These are phyloP conservation scores for Ophiostoma sp. DNA, from an alignment of 2,329 filamentous ascomycete species.

Conservation along the genomic window DNA sequence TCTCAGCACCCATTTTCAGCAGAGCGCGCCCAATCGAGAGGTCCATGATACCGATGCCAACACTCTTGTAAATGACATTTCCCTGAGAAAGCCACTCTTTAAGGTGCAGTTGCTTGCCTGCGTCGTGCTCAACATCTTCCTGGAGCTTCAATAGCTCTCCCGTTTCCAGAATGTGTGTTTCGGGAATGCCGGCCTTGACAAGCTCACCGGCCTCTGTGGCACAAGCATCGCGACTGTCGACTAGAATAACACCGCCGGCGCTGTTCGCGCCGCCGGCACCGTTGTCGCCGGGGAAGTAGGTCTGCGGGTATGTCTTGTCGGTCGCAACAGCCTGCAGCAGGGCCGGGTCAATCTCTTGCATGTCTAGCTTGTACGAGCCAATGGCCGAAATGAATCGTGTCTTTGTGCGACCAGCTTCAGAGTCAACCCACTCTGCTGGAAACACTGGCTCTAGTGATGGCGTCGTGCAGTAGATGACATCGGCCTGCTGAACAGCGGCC, in stretches of 20 bases:
- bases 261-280: not conserved
- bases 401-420: conserved; percentile 34
- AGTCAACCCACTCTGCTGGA: conserved; percentile 47
- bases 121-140: conserved; percentile 39
- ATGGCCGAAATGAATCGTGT: conserved; percentile 46
- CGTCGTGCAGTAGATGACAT: conserved; percentile 61
- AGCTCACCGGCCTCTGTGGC: conserved; percentile 62
- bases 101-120: conserved; percentile 21
- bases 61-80: conserved; percentile 65
- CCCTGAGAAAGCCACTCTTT: conserved; percentile 52
- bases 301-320: not conserved
- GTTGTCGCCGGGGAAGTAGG: not conserved
- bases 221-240: conserved; percentile 55
- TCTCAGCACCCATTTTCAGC: conserved; percentile 50
- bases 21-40: conserved; percentile 57
- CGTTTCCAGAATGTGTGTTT: conserved; percentile 51
- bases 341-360: conserved; percentile 62
- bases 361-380: conserved; percentile 54
- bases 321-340: conserved; percentile 39
- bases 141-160: conserved; percentile 59
- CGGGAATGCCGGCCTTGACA: conserved; percentile 54
- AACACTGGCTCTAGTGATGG: conserved; percentile 55
- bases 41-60: conserved; percentile 65
- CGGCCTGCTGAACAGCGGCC: conserved; percentile 49
- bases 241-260: conserved; percentile 38